A percentile compares a stretch with the other conserved stretches of the same genome.
phyloP scores from a whole-genome alignment of 768 basidiomycete genomes.

The Lactifluus volemus region DNA sequence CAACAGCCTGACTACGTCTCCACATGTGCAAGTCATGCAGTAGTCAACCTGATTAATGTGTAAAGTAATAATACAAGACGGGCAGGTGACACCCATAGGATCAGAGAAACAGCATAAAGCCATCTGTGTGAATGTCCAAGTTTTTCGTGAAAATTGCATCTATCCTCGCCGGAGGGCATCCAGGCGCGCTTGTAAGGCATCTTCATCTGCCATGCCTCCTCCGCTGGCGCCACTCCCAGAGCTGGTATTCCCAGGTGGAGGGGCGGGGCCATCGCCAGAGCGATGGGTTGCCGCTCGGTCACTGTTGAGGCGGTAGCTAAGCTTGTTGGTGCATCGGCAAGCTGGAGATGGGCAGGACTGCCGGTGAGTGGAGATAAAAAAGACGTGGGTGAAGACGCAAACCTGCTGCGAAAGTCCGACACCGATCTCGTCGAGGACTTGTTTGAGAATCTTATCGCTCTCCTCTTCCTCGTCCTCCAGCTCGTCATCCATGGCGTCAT shows the following conservation, averaged over 20 bases:
- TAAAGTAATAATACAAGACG: slow-evolving; percentile 4
- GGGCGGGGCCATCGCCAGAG: slow-evolving; percentile 63
- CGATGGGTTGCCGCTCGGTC: slow-evolving; percentile 70
- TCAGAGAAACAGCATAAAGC: not conserved
- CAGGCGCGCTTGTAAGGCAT: slow-evolving; percentile 86
- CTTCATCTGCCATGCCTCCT: slow-evolving; percentile 62
- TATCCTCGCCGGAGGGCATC: slow-evolving; percentile 78
- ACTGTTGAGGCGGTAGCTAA: slow-evolving; percentile 54
- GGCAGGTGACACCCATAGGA: not conserved
- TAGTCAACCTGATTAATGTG: not conserved
- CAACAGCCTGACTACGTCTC: no score
- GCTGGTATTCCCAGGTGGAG: slow-evolving; percentile 29
- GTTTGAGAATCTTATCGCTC: slow-evolving; percentile 88
- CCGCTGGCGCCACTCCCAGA: slow-evolving; percentile 33
- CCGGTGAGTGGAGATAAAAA: not conserved
- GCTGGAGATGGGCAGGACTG: slow-evolving; percentile 41
- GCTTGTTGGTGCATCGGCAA: slow-evolving; percentile 75
- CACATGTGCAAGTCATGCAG: no score
- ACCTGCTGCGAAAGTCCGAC: slow-evolving; percentile 84
- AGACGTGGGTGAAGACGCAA: slow-evolving; percentile 8
- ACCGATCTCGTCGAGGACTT: slow-evolving; percentile 97
- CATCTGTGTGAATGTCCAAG: not conserved
- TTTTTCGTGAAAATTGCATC: slow-evolving; percentile 13
- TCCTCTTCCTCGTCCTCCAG: slow-evolving; percentile 92
- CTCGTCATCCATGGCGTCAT: slow-evolving; percentile 94